Conservation (phyloP, 768 basidiomycete genomes). For the Amanita inopinata region DNA sequence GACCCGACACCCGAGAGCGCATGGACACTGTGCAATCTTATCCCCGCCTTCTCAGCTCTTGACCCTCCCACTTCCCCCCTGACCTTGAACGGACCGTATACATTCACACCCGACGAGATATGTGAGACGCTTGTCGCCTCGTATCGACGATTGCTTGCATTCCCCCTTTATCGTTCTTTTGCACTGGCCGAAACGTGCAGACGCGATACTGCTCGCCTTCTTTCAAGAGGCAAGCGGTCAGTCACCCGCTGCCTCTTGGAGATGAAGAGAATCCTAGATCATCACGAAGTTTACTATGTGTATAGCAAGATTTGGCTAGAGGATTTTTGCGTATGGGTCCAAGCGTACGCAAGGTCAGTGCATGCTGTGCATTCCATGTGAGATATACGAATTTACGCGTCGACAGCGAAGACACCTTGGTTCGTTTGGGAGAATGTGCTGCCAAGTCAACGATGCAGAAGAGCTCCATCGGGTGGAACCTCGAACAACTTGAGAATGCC, state of each 20-base stretch:
- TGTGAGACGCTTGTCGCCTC: slow-evolving; percentile 43
- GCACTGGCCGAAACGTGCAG: slow-evolving; percentile 60
- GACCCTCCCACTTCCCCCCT: slow-evolving; percentile 57
- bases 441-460: slow-evolving; percentile 38
- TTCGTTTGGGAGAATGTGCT: slow-evolving; percentile 34
- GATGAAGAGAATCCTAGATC: slow-evolving; percentile 66
- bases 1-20: slow-evolving; percentile 86
- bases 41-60: slow-evolving; percentile 75
- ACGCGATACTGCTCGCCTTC: slow-evolving; percentile 47
- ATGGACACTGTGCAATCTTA: slow-evolving; percentile 71
- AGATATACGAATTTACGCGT: neutral
- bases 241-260: slow-evolving; percentile 60
- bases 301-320: slow-evolving; percentile 84
- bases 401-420: slow-evolving; percentile 48
- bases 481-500: slow-evolving; percentile 56
- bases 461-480: slow-evolving; percentile 53
- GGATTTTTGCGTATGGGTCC: slow-evolving; percentile 78
- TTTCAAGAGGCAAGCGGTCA: slow-evolving; percentile 51
- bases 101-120: slow-evolving; percentile 38
- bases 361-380: neutral
- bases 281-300: slow-evolving; percentile 81
- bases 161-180: slow-evolving; percentile 77
- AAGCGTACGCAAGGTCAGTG: slow-evolving; percentile 59
- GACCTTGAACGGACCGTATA: slow-evolving; percentile 12
- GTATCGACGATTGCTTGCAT: slow-evolving; percentile 66